Conservation (phyloP, 2,329 filamentous ascomycete species). For the Hypoxylon sp. region DNA sequence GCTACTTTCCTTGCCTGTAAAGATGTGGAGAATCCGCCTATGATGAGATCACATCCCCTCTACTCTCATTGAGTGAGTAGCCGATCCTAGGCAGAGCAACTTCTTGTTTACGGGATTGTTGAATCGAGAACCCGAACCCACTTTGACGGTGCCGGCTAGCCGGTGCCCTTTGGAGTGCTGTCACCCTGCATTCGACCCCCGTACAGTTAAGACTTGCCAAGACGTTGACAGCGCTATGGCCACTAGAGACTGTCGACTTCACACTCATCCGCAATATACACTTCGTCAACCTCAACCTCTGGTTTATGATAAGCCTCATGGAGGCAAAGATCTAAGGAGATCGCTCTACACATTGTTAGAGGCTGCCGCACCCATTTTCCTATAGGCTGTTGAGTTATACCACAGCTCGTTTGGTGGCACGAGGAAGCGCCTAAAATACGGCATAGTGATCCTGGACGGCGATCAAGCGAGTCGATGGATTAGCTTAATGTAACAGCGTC, state of each 20-base stretch:
- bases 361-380: background rate
- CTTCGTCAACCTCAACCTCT: background rate
- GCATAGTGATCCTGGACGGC: slow-evolving; percentile 41
- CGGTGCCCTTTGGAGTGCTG: slow-evolving; percentile 11
- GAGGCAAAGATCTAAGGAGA: background rate
- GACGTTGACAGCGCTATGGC: slow-evolving; percentile 38
- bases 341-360: background rate
- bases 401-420: slow-evolving; percentile 19
- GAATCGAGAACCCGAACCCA: slow-evolving; percentile 43
- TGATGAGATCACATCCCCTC: slow-evolving; percentile 10
- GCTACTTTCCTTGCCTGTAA: background rate
- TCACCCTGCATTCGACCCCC: slow-evolving; percentile 33
- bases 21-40: background rate
- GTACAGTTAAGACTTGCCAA: slow-evolving; percentile 42
- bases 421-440: slow-evolving; percentile 25
- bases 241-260: slow-evolving; percentile 21
- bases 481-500: slow-evolving; percentile 41
- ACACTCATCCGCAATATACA: slow-evolving; percentile 12
- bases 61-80: slow-evolving; percentile 8
- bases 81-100: slow-evolving; percentile 3
- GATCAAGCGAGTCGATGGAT: slow-evolving; percentile 48
- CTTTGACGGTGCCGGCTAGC: slow-evolving; percentile 23
- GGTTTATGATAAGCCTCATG: background rate
- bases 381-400: background rate
- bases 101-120: slow-evolving; percentile 16